Base-by-base conservation (phyloP, 2,329 filamentous ascomycete species). In the Xylariaceae sp. region DNA sequence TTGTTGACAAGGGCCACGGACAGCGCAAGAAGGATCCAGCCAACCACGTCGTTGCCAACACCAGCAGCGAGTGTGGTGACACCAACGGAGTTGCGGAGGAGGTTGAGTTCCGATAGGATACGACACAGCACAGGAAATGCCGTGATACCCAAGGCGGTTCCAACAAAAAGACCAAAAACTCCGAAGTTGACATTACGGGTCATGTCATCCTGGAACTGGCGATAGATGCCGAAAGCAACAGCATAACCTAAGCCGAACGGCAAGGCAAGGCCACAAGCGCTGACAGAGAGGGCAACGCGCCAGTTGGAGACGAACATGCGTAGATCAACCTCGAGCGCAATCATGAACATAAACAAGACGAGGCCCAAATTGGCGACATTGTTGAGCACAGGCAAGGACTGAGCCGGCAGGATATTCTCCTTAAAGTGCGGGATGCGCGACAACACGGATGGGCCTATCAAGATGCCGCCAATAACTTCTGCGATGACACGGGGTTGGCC, bases 1-100 rank as follows among this genome's bases (percentile, higher is more conserved):
- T 92, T 91, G 70, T 97, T 97, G 69, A 96, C 92, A 30, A 97
- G 81, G 0, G 93, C 90, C 39, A 97, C 92, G 66, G 93, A 97
- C 34, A 97, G 86, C 0, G 93, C 93, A 23, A 97, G 85, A 13
- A 97, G 79, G 65, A 97, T 88, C 93, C 93, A 97, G 59, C 90
- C 90, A 2, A 88, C 85, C 13, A 94, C 91, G 70, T 97, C 93
- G 71, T 97, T 97, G 1, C 90, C 91, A 11, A 97, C 92, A 55
- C 93, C 93, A 4, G 92, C 92, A 2, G 92, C 92, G 7, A 97
- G 80, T 1, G 92, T 89, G 86, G 95, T 95, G 42, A 96, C 84
- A 69, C 92, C 92, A 4, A 96, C 92, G 0, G 88, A 83, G 1
- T 91, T 94, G 57, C 83, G 78, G 3, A 97, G 85, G 53, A 97